Base-by-base conservation (phyloP, 106 monocot species). In the Hemerocallis citrina region DNA sequence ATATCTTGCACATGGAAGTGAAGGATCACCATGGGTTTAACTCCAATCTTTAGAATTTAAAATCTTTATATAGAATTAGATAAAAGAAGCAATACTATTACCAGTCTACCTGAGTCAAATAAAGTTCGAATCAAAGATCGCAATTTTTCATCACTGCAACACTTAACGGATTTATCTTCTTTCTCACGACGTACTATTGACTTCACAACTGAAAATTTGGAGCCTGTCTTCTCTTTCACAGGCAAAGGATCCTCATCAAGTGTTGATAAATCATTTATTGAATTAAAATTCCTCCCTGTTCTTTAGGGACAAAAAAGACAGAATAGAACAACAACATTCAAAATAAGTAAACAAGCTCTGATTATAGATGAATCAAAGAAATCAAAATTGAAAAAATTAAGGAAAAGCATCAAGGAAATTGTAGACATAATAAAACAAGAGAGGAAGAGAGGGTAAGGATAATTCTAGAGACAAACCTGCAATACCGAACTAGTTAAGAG, bases 151-250 rank as follows among this genome's bases (percentile, higher is more conserved):
- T 75, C 60, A 33, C 34, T 30, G 41, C 16, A 68, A 14, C 68
- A 58, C 37, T 62, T 39, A 63, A 29, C 65, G 1, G 43, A 67
- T 61, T 74, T 91, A 10, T 83, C 92, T 24, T 79, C 87, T 63
- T 84, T 92, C 55, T 92, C 92, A 27, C 88, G 72, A 64, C 67
- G 72, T 44, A 92, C 77, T 52, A 92, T 43, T 62, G 84, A 84
- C 58, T 88, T 92, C 25, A 92, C 84, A 58, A 59, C 74, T 67
- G 83, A 78, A 52, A 92, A 84, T 32, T 73, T 77, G 67, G 78
- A 70, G 55, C 84, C 70, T 12, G 69, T n/a, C 59, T 78, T 92
- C 31, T 87, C 92, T 48, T 70, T 86, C 2, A 63, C 31, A 17
- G 55, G 55, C 64, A 67, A 72, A 68, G 74, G 45, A 79, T 78